phyloP scores from a whole-genome alignment of 2,329 filamentous ascomycete species.

The Colletotrichum orbiculare region DNA sequence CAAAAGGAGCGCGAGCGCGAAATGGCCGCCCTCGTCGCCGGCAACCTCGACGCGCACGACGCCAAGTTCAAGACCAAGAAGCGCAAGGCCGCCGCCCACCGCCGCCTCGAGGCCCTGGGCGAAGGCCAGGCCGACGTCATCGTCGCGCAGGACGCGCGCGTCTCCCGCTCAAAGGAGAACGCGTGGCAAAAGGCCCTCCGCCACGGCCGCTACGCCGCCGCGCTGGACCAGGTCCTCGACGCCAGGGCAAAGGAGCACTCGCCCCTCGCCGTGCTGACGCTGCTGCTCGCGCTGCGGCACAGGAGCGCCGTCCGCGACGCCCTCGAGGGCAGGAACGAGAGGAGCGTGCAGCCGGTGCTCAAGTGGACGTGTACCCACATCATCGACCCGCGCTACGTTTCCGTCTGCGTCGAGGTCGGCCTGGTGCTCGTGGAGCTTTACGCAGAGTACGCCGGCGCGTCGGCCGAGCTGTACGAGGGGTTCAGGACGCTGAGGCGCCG shows the following conservation, averaged over 20 bases:
- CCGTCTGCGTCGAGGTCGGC: constrained; percentile 84
- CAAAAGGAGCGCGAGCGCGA: constrained; percentile 83
- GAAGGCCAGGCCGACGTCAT: constrained; percentile 85
- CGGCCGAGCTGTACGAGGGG: constrained; percentile 75
- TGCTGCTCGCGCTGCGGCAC: constrained; percentile 87
- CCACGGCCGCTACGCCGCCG: constrained; percentile 78
- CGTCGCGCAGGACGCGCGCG: constrained; percentile 78
- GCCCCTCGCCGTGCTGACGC: constrained; percentile 72
- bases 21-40: constrained; percentile 84
- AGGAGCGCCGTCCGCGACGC: constrained; percentile 86
- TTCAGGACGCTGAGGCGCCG: constrained; percentile 76
- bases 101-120: constrained; percentile 80
- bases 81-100: constrained; percentile 56
- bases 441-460: constrained; percentile 80
- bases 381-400: constrained; percentile 82
- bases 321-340: constrained; percentile 83
- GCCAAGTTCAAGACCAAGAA: constrained; percentile 77
- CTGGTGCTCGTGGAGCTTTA: constrained; percentile 90
- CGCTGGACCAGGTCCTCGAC: constrained; percentile 83
- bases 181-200: constrained; percentile 86
- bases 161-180: constrained; percentile 70
- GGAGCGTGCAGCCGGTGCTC: constrained; percentile 82
- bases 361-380: constrained; percentile 86
- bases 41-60: constrained; percentile 82
- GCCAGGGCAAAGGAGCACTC: constrained; percentile 60